phyloP scores from a whole-genome alignment of 768 basidiomycete species.

The Lactarius indigo region DNA sequence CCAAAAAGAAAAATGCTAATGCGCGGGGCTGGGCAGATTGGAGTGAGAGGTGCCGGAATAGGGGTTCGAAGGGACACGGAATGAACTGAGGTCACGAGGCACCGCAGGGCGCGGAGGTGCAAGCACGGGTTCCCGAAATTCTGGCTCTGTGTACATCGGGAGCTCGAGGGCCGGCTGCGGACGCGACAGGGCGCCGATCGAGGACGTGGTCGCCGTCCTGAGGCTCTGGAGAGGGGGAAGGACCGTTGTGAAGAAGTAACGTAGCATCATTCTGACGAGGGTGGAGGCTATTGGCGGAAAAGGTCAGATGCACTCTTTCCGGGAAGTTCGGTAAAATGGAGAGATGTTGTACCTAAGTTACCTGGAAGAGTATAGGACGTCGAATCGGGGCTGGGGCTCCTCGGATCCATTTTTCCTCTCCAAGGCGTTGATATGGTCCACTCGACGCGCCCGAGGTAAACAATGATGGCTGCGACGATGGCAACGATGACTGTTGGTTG shows the following conservation, averaged over 20 bases:
- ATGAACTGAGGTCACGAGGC: constrained; percentile 14
- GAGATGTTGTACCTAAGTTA: neutral
- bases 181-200: neutral
- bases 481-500: constrained; percentile 16
- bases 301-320: no score
- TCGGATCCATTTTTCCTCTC: neutral
- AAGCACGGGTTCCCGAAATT: constrained; percentile 1
- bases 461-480: constrained; percentile 1
- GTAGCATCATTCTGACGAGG: constrained; percentile 8
- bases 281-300: neutral
- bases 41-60: neutral
- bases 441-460: constrained; percentile 2
- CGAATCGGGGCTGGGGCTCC: neutral
- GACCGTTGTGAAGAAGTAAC: constrained; percentile 7
- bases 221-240: constrained; percentile 7
- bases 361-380: neutral
- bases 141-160: constrained; percentile 10
- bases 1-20: neutral
- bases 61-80: constrained; percentile 19
- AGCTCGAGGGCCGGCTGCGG: neutral
- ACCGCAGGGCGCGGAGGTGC: constrained; percentile 8
- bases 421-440: neutral
- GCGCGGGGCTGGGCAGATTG: neutral
- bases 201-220: constrained; percentile 3
- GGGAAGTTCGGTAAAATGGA: no score